Percentiles rank a stretch among this genome's conserved stretches.
Conservation (phyloP, 2,329 filamentous ascomycete species). For the Apiospora malaysiana region DNA sequence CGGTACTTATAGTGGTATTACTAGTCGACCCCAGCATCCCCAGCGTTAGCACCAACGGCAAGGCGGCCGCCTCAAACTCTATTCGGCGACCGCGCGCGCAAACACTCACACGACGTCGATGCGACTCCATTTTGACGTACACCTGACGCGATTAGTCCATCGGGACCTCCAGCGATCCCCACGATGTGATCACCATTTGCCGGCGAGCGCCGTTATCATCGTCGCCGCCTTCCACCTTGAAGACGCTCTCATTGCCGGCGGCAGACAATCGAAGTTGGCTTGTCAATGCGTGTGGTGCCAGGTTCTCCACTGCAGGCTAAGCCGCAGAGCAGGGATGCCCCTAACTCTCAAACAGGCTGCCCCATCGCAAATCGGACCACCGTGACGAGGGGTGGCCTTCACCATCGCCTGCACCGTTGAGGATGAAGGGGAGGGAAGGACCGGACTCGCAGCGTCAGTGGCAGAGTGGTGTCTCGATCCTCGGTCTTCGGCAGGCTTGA, state of each 20-base stretch:
- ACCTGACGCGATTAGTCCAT: background rate
- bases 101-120: background rate
- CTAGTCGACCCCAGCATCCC: no score
- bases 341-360: background rate
- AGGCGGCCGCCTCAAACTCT: background rate
- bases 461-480: no score
- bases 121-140: background rate
- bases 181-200: background rate
- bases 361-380: background rate
- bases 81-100: background rate
- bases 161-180: background rate
- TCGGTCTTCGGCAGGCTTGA: background rate
- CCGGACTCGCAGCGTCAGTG: background rate
- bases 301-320: background rate
- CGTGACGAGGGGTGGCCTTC: background rate
- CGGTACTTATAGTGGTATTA: no score
- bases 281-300: background rate
- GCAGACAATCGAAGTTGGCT: background rate
- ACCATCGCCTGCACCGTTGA: background rate
- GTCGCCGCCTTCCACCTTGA: background rate
- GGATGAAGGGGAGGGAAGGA: background rate
- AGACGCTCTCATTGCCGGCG: background rate
- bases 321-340: background rate
- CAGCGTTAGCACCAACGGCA: background rate
- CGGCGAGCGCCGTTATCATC: background rate